A percentile compares a stretch with the other conserved stretches of the same genome.
Evolutionary conservation across 2,329 filamentous ascomycete species (phyloP).

Genomic region (Fusarium tricinctum): DNA sequence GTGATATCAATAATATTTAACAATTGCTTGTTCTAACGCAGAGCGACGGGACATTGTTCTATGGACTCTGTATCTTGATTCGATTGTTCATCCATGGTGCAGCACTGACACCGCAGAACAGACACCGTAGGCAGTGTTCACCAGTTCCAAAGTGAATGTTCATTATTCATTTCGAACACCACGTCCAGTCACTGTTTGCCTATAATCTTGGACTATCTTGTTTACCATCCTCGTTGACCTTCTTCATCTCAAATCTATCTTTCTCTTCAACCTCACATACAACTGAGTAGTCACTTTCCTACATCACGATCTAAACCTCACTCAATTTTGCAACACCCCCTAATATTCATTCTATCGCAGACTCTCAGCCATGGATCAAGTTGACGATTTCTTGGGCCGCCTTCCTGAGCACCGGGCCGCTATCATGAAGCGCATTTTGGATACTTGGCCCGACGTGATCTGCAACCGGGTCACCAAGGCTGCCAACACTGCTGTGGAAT

Average conservation of each 20-base stretch:
- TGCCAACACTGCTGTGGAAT: background rate
- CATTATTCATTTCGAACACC: background rate
- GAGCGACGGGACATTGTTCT: too few species aligned
- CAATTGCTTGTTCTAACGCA: too few species aligned
- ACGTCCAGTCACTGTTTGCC: background rate
- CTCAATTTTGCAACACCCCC: background rate
- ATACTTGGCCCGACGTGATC: background rate
- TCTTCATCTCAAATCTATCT: background rate
- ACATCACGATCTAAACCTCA: background rate
- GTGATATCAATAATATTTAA: too few species aligned
- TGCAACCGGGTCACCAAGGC: background rate
- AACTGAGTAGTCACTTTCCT: background rate
- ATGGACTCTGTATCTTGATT: too few species aligned
- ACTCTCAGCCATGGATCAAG: background rate
- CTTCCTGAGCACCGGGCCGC: background rate
- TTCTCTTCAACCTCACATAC: background rate
- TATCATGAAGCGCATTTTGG: background rate
- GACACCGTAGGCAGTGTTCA: background rate
- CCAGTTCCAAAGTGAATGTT: background rate
- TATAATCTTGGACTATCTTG: background rate
- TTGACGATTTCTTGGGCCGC: background rate
- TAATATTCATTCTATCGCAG: too few species aligned
- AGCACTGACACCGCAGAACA: background rate
- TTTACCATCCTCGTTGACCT: background rate
- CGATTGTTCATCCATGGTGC: background rate